These are phyloP conservation scores for Podospora pseudoanserina DNA, from an alignment of 495 filamentous ascomycete species.

Conservation along the genomic window DNA sequence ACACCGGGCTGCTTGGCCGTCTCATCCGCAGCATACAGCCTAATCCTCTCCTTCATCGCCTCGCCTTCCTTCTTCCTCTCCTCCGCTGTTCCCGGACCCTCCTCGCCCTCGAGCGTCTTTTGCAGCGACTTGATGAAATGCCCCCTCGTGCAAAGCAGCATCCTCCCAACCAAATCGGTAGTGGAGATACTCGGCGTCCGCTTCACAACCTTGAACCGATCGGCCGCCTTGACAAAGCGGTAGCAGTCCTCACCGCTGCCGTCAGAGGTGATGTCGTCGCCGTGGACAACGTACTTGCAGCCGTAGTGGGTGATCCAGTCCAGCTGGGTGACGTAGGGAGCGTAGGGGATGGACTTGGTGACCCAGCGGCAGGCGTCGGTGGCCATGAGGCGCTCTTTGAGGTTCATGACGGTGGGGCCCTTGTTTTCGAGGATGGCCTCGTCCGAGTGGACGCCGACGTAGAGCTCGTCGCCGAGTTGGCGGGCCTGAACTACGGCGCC, in stretches of 20 bases:
- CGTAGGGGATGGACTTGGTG: conserved; percentile 73
- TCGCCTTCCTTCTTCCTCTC: conserved; percentile 60
- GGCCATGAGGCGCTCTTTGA: conserved; percentile 81
- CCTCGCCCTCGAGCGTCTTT: conserved; percentile 61
- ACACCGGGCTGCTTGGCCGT: conserved; percentile 65
- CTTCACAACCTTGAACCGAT: conserved; percentile 89
- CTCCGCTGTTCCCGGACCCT: conserved; percentile 63
- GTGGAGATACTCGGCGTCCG: conserved; percentile 96
- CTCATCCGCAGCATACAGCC: conserved; percentile 82
- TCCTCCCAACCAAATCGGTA: conserved; percentile 93
- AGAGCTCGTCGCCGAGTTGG: conserved; percentile 75
- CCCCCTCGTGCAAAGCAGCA: conserved; percentile 86
- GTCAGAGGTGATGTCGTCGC: conserved; percentile 96
- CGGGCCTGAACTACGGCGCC: conserved; percentile 84
- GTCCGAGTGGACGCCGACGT: conserved; percentile 92
- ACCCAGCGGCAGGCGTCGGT: conserved; percentile 95
- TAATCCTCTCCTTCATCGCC: conserved; percentile 65
- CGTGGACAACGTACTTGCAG: conserved; percentile 92
- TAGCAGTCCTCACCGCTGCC: conserved; percentile 92
- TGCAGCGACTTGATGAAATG: conserved; percentile 81
- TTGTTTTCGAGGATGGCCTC: conserved; percentile 94
- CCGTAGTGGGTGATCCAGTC: conserved; percentile 93
- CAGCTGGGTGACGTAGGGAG: conserved; percentile 91
- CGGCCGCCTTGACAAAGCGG: conserved; percentile 87
- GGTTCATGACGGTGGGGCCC: conserved; percentile 94